Conservation (phyloP, 2,329 filamentous ascomycete genomes). For the Aspergillus pseudotamarii region DNA sequence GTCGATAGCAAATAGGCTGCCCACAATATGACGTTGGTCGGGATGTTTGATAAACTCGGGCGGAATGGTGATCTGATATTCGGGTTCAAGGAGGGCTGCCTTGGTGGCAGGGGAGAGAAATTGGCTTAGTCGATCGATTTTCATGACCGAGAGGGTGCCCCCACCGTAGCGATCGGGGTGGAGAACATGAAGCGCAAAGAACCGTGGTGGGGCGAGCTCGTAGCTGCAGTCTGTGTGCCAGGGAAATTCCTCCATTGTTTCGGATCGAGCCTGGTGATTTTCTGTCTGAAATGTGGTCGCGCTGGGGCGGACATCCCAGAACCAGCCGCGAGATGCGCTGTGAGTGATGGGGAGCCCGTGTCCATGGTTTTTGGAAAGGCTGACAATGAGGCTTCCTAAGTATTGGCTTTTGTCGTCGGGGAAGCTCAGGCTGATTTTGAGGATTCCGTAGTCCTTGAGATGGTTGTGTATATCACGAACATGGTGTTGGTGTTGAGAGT, state of each 20-base stretch:
- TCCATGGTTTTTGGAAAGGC: slow-evolving; percentile 36
- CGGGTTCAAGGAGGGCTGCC: neutral
- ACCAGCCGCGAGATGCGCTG: slow-evolving; percentile 48
- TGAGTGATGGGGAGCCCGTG: slow-evolving; percentile 47
- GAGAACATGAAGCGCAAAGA: slow-evolving; percentile 48
- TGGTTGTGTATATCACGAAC: neutral
- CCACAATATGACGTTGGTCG: neutral
- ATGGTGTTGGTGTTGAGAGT: neutral
- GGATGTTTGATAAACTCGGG: neutral
- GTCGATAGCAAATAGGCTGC: neutral
- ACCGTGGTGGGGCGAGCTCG: slow-evolving; percentile 40
- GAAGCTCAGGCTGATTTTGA: slow-evolving; percentile 42
- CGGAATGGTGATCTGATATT: neutral
- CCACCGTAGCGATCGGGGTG: slow-evolving; percentile 36
- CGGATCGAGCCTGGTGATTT: slow-evolving; percentile 41
- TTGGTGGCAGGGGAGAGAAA: neutral
- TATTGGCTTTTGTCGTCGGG: slow-evolving; percentile 38
- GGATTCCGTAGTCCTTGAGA: slow-evolving; percentile 28
- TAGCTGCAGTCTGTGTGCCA: slow-evolving; percentile 53
- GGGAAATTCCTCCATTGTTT: slow-evolving; percentile 48
- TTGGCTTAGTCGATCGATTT: neutral
- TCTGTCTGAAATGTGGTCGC: slow-evolving; percentile 29
- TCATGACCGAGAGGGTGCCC: slow-evolving; percentile 1
- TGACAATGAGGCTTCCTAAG: slow-evolving; percentile 36
- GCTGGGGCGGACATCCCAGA: slow-evolving; percentile 48